Percentiles rank a stretch among this genome's conserved stretches.
Conservation (phyloP, 345 rosid genomes). For the Aquilaria yunnanensis region DNA sequence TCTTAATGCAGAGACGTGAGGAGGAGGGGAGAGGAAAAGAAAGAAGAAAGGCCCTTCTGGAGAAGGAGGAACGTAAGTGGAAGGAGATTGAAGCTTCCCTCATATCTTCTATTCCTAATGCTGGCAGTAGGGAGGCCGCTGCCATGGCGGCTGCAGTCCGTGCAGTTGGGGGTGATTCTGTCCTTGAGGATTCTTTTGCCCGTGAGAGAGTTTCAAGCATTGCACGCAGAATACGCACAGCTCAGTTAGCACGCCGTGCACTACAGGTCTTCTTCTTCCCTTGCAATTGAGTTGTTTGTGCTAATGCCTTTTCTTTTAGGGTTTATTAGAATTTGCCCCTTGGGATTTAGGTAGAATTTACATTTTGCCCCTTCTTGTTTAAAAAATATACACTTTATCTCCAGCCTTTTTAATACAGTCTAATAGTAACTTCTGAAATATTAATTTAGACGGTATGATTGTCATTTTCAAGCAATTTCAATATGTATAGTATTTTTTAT, state of each 20-base stretch:
- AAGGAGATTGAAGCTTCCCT: conserved; percentile 99
- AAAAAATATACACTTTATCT: too few relatives aligned
- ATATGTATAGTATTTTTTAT: too few relatives aligned
- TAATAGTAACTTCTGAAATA: too few relatives aligned
- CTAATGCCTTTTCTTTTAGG: too few relatives aligned
- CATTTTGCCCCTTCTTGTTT: too few relatives aligned
- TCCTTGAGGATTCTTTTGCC: conserved; percentile 98
- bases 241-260: conserved; percentile 92
- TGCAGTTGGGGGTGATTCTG: conserved; percentile 99
- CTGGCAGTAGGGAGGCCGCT: conserved; percentile 98
- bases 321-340: too few relatives aligned
- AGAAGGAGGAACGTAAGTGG: conserved; percentile 99
- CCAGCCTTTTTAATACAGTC: too few relatives aligned
- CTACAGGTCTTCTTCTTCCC: conserved; percentile 46
- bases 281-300: neutral
- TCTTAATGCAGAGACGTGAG: conserved; percentile 96
- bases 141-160: conserved; percentile 99
- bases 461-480: too few relatives aligned
- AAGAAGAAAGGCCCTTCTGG: conserved; percentile 94
- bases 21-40: conserved; percentile 99
- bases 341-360: too few relatives aligned
- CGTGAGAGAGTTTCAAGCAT: conserved; percentile 98
- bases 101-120: conserved; percentile 95
- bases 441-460: too few relatives aligned
- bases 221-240: conserved; percentile 86